Evolutionary conservation across 1,284 basidiomycete species (phyloP).

Genomic region (Cutaneotrichosporon dermatis): DNA sequence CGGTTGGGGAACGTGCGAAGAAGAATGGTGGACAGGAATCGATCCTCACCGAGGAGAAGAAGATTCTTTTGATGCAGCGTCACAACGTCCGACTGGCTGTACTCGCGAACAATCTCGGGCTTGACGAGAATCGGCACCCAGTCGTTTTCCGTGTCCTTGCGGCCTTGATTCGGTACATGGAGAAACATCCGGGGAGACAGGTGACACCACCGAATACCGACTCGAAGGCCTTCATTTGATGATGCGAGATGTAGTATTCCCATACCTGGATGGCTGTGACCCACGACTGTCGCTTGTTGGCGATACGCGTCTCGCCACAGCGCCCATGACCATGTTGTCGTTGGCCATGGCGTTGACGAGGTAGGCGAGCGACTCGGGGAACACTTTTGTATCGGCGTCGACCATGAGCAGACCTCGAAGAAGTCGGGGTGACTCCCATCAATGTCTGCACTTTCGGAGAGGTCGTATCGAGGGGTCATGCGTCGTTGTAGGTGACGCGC

Average conservation of each 20-base stretch:
- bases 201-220: slow-evolving; percentile 99
- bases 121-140: slow-evolving; percentile 98
- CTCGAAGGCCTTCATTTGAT: slow-evolving; percentile 96
- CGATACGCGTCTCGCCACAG: slow-evolving; percentile 96
- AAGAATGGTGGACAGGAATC: slow-evolving; percentile 92
- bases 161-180: slow-evolving; percentile 98
- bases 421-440: slow-evolving; percentile 99
- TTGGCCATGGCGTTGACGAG: slow-evolving; percentile 97
- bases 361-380: slow-evolving; percentile 75
- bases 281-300: slow-evolving; percentile 97
- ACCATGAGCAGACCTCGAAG: slow-evolving; percentile 98
- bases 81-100: slow-evolving; percentile 87
- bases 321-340: slow-evolving; percentile 98
- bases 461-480: slow-evolving; percentile 98
- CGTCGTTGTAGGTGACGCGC: slow-evolving; percentile 97
- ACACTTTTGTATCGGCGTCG: slow-evolving; percentile 94
- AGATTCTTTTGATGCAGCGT: slow-evolving; percentile 98
- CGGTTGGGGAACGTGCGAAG: slow-evolving; percentile 94
- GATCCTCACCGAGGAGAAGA: slow-evolving; percentile 93
- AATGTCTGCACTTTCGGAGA: slow-evolving; percentile 94
- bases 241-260: slow-evolving; percentile 99
- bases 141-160: slow-evolving; percentile 79
- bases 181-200: slow-evolving; percentile 98
- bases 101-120: slow-evolving; percentile 95
- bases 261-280: slow-evolving; percentile 95